Base-by-base conservation (phyloP, 225 moss, liverwort and hornwort species). In the Takakia lepidozioides region DNA sequence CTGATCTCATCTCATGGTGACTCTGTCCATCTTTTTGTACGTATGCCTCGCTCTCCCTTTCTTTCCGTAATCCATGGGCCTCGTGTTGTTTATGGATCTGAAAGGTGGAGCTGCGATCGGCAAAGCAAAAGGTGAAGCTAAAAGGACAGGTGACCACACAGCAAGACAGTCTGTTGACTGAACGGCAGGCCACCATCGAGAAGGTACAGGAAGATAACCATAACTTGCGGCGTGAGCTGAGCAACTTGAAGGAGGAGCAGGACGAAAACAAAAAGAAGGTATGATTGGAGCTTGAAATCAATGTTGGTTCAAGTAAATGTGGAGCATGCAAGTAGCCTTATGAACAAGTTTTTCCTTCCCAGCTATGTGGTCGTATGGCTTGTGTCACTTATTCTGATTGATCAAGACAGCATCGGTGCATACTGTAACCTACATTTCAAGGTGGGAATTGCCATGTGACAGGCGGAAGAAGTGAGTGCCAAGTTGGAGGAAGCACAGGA, bases 91-190 rank as follows among this genome's bases (percentile, higher is more conserved):
- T 8, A 58, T 45, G 27, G 49, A 20, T 42, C 23, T 10, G 39
- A 58, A 78, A 98, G 98, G 70, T 76, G 38, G 98, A 98, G 55
- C 85, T 87, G 48, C 82, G 91, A 18, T 73, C 91, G 52, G 74
- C 84, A 63, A 98, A 87, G 63, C 82, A 91, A 53, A 98, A 98
- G 73, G 85, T 87, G 23, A 98, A 98, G 61, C 71, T 98, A 32
- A 91, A 98, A 69, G 91, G 98, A 10, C 98, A 98, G 71, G 75
- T 98, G 49, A 65, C 87, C 27, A 73, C 55, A 53, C 98, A 98
- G 72, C 98, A 91, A 64, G 98, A 98, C 38, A 85, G 64, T 60
- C 57, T 98, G 48, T 79, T 98, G 23, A 91, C 66, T 44, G 98
- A 98, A 60, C 72, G 90, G 38, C 98, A 85, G 61, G 73, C 59